These are phyloP conservation scores for Trifolium dubium DNA, from an alignment of 306 rosid genomes.

Conservation along the genomic window DNA sequence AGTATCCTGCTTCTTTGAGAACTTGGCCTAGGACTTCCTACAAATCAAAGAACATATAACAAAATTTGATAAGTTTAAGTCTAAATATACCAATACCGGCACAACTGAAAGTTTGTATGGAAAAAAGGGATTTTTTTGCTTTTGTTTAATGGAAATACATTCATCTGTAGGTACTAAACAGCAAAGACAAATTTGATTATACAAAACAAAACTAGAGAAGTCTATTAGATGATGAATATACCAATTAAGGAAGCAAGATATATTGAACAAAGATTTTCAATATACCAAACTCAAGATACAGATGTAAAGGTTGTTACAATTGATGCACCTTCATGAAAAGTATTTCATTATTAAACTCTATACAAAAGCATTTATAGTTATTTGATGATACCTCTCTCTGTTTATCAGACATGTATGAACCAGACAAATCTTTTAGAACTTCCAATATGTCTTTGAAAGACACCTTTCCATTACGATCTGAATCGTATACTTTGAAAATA, in stretches of 20 bases:
- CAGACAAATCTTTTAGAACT: conserved; percentile 84
- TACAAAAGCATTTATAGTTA: conserved; percentile 18
- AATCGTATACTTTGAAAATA: conserved; percentile 86
- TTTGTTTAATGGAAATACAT: too few relatives aligned
- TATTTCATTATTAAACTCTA: conserved; percentile 25
- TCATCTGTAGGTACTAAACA: too few relatives aligned
- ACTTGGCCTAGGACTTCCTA: conserved; percentile 75
- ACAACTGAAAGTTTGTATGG: not conserved
- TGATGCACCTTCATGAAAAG: conserved; percentile 26
- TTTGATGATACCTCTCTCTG: conserved; percentile 83
- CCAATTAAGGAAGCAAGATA: conserved; percentile 13
- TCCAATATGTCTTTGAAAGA: conserved; percentile 74
- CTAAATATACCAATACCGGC: conserved; percentile 7
- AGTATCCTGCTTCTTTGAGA: conserved; percentile 82
- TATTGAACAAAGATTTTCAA: conserved; percentile 8
- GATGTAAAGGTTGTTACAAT: conserved; percentile 32
- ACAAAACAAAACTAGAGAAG: not conserved
- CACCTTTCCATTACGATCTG: conserved; percentile 77
- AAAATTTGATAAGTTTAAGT: conserved; percentile 24
- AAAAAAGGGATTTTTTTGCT: not conserved
- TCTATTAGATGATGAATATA: conserved; percentile 6
- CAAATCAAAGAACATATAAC: conserved; percentile 39
- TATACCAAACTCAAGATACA: conserved; percentile 16
- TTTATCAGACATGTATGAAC: conserved; percentile 79
- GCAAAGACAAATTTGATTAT: too few relatives aligned